Percentiles rank a stretch among this genome's conserved stretches.
These are phyloP conservation scores for Kregervanrija pseudodelftensis DNA, from an alignment of 805 yeast species.

Conservation along the genomic window DNA sequence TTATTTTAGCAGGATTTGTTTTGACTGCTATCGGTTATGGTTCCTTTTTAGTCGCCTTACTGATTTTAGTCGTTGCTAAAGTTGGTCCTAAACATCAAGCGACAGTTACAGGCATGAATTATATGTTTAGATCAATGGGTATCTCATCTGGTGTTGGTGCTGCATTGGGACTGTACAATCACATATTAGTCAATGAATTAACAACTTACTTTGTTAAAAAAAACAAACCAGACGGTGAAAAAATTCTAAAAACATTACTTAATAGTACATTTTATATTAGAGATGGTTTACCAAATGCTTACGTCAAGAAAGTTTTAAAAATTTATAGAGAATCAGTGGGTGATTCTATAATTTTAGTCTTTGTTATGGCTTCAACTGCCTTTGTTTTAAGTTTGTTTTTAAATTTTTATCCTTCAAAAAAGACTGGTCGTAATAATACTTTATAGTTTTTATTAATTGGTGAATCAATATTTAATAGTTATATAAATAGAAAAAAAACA, in stretches of 20 bases:
- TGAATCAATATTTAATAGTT: neutral
- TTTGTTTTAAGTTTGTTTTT: conserved; percentile 18
- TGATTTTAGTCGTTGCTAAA: conserved; percentile 36
- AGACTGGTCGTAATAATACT: conserved; percentile 1
- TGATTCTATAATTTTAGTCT: conserved; percentile 19
- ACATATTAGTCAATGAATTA: conserved; percentile 24
- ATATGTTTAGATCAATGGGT: conserved; percentile 43
- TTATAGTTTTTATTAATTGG: neutral
- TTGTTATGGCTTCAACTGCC: conserved; percentile 21
- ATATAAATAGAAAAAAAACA: neutral
- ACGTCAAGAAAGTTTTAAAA: conserved; percentile 22
- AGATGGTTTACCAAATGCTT: conserved; percentile 22
- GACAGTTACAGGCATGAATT: conserved; percentile 41
- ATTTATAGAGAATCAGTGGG: conserved; percentile 22
- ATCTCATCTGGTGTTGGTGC: conserved; percentile 40
- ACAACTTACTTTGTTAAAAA: conserved; percentile 24
- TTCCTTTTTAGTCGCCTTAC: conserved; percentile 31
- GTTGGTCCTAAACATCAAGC: conserved; percentile 41
- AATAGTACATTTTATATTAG: conserved; percentile 23
- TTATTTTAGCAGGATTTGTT: conserved; percentile 23
- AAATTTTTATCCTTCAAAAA: conserved; percentile 12
- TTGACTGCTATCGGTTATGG: conserved; percentile 35
- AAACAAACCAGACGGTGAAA: conserved; percentile 19
- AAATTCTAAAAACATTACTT: conserved; percentile 16
- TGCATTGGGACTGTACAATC: conserved; percentile 31